Conservation (phyloP, 371 early-diverging fungal genomes). For the Gilbertella persicaria region DNA sequence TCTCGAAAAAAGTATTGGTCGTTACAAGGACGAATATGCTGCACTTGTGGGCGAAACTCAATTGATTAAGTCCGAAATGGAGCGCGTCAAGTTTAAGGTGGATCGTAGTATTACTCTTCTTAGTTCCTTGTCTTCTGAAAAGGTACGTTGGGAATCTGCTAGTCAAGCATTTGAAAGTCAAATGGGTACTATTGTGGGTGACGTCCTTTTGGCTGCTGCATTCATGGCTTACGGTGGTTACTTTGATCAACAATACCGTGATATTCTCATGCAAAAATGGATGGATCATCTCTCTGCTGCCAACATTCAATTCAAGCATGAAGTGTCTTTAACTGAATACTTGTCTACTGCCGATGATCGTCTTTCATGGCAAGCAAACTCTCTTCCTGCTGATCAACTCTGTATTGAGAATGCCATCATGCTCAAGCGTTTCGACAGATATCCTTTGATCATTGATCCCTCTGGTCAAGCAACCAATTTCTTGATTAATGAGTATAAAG, state of each 20-base stretch:
- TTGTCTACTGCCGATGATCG: conserved; percentile 93
- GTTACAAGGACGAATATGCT: conserved; percentile 97
- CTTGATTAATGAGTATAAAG: conserved; percentile 84
- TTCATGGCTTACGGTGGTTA: conserved; percentile 96
- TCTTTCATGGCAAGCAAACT: conserved; percentile 85
- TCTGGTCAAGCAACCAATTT: conserved; percentile 93
- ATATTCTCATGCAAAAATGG: conserved; percentile 80
- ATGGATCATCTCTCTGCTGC: conserved; percentile 73
- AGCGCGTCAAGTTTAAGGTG: conserved; percentile 90
- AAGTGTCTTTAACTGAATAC: conserved; percentile 89
- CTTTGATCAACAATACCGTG: conserved; percentile 96
- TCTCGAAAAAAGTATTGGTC: conserved; percentile 85
- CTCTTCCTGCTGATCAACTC: conserved; percentile 89
- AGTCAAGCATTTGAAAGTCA: conserved; percentile 92
- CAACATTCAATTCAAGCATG: conserved; percentile 78
- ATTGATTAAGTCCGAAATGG: conserved; percentile 93
- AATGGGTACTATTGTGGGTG: conserved; percentile 98
- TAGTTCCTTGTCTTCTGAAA: conserved; percentile 92
- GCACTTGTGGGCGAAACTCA: conserved; percentile 92
- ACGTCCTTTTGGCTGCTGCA: conserved; percentile 91
- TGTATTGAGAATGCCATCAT: conserved; percentile 98
- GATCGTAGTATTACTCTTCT: conserved; percentile 90
- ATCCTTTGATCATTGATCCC: conserved; percentile 97
- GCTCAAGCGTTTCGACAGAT: conserved; percentile 92
- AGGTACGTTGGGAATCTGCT: conserved; percentile 90